phyloP scores from a whole-genome alignment of 805 yeast species.

The Candida morakotiae region DNA sequence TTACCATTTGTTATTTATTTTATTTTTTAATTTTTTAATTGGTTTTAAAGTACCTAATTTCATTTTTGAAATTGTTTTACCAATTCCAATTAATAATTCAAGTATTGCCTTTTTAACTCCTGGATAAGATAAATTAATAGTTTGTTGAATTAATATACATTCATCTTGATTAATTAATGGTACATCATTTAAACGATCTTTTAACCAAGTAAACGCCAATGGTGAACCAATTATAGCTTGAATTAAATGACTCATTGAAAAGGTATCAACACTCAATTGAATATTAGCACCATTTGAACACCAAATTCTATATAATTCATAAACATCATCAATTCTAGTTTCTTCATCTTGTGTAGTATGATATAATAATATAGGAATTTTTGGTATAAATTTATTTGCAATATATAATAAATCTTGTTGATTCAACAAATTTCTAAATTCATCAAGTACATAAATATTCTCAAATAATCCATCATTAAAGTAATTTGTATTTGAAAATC shows the following conservation, averaged over 20 bases:
- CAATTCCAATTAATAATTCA: not conserved
- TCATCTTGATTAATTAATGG: not conserved
- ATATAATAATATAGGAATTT: conserved; percentile 17
- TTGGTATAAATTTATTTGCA: conserved; percentile 10
- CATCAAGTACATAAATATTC: not conserved
- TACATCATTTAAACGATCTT: conserved; percentile 14
- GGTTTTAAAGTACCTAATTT: not conserved
- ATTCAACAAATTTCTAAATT: not conserved
- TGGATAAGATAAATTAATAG: not conserved
- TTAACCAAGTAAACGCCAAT: conserved; percentile 19
- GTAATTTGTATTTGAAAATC: not conserved
- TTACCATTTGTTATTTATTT: too few species aligned
- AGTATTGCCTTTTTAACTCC: not conserved
- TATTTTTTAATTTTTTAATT: not conserved
- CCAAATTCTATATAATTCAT: conserved; percentile 20
- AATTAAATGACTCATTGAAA: conserved; percentile 22
- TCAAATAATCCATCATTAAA: not conserved
- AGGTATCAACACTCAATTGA: conserved; percentile 24
- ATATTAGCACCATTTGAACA: conserved; percentile 20
- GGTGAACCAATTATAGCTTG: conserved; percentile 18
- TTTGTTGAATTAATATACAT: not conserved
- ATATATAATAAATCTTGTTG: not conserved
- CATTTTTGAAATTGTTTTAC: not conserved
- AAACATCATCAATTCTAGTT: conserved; percentile 17
- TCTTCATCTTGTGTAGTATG: conserved; percentile 17